Evolutionary conservation across 768 basidiomycete species (phyloP).

Genomic region (Xerocomellus intermedius): DNA sequence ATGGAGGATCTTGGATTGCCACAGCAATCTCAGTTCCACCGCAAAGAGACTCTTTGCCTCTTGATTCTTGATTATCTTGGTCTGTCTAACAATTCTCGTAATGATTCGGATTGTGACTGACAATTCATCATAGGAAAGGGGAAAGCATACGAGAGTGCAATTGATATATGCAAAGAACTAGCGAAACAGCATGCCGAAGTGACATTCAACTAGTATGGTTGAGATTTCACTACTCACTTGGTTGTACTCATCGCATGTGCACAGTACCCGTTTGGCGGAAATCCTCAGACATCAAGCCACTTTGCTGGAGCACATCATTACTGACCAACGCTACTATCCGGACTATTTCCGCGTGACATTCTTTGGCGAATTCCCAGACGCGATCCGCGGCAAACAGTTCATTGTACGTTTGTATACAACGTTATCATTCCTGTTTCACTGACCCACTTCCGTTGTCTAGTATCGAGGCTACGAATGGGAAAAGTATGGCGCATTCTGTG

Average conservation of each 20-base stretch:
- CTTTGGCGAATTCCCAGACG: constrained; percentile 87
- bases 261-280: constrained; percentile 79
- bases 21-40: constrained; percentile 89
- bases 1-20: constrained; percentile 90
- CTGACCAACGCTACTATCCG: constrained; percentile 79
- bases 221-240: not conserved
- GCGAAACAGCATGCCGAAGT: constrained; percentile 84
- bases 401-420: constrained; percentile 53
- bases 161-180: constrained; percentile 91
- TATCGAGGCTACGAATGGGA: constrained; percentile 97
- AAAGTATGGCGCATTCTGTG: constrained; percentile 85
- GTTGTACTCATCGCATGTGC: constrained; percentile 5
- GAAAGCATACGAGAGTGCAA: constrained; percentile 95
- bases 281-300: constrained; percentile 86
- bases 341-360: constrained; percentile 95
- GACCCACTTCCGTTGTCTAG: constrained; percentile 36
- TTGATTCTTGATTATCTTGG: constrained; percentile 93
- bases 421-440: not conserved
- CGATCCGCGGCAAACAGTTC: constrained; percentile 86
- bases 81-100: constrained; percentile 30
- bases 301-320: constrained; percentile 81
- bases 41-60: constrained; percentile 90
- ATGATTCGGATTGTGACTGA: constrained; percentile 3
- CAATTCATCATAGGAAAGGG: constrained; percentile 65
- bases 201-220: constrained; percentile 84